phyloP scores from a whole-genome alignment of 148 eudicot species.

The Amaranthus palmeri region DNA sequence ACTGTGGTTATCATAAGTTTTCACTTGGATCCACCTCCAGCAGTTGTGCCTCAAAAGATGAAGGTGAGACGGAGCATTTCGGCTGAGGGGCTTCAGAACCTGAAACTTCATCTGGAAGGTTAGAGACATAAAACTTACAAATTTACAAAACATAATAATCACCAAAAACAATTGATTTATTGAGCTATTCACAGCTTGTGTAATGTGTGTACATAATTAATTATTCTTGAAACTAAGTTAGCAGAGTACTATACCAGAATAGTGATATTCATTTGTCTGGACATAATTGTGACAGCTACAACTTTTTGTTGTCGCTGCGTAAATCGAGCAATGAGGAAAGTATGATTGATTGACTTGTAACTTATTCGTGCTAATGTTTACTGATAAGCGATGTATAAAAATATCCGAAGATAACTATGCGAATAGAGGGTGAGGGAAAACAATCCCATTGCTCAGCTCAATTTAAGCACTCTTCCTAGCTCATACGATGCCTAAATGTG shows the following conservation, averaged over 20 bases:
- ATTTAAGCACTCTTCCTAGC: too few species aligned
- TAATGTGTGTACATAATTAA: conserved; percentile 33
- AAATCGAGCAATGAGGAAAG: too few species aligned
- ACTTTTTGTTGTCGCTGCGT: too few species aligned
- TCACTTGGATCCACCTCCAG: conserved; percentile 66
- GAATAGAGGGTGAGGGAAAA: too few species aligned
- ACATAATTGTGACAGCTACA: not conserved
- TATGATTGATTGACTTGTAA: too few species aligned
- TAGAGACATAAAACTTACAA: conserved; percentile 20
- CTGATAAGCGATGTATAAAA: too few species aligned
- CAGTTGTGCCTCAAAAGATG: conserved; percentile 40
- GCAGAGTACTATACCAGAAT: conserved; percentile 15
- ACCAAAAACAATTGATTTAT: conserved; percentile 17
- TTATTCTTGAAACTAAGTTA: conserved; percentile 19
- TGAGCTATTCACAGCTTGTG: conserved; percentile 10
- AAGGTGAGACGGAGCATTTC: conserved; percentile 67
- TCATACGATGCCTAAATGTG: too few species aligned
- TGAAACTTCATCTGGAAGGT: conserved; percentile 46
- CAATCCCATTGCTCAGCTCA: too few species aligned
- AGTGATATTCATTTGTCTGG: not conserved
- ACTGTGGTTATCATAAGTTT: conserved; percentile 81
- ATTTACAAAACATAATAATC: not conserved
- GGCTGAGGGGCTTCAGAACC: conserved; percentile 73
- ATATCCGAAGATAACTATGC: too few species aligned
- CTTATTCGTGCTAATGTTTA: too few species aligned